Base-by-base conservation (phyloP, 2,329 filamentous ascomycete genomes). In the Hymenoscyphus linearis region DNA sequence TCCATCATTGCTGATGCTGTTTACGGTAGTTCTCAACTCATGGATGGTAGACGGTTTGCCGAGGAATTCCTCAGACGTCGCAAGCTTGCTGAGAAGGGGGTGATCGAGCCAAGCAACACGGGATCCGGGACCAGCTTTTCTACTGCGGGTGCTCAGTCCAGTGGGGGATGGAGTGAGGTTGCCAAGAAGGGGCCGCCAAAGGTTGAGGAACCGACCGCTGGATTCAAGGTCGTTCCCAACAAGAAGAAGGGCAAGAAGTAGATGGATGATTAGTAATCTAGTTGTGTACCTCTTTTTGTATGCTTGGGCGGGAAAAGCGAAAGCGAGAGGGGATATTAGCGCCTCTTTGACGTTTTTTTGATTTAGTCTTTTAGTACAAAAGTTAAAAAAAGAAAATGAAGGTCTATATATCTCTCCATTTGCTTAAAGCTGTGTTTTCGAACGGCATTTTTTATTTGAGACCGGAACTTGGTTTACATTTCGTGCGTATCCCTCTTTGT, bases 21-120 rank as follows among this genome's bases (percentile, higher is more conserved):
- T 25, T 96, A 98, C 75, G 85, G 85, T 62, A 89, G 86, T 73
- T 96, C 91, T 1, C 89, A 88, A 70, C 96, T 93, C 0, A 90
- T 99, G 76, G 92, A 99, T 71, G 92, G 91, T 0, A 89, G 90
- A 56, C 91, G 96, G 71, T 98, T 98, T 72, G 92, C 91, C 0
- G 90, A 96, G 62, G 95, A 99, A 74, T 99, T 95, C 72, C 85
- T 98, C 62, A 89, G 93, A 36, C 92, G 93, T 69, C 93, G 93
- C 77, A 96, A 90, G 80, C 84, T 96, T 1, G 93, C 95, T 0
- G 93, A 98, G 68, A 95, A 93, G 78, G 95, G 95, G 44, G 84
- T 97, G 47, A 81, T 96, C 18, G 89, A 92, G 74, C 81, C 85
- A 16, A 80, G 83, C 55, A 81, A 77, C 56, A 77, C 78, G 37